Conservation (phyloP, 805 yeast species). For the Danielozyma ontarioensis region DNA sequence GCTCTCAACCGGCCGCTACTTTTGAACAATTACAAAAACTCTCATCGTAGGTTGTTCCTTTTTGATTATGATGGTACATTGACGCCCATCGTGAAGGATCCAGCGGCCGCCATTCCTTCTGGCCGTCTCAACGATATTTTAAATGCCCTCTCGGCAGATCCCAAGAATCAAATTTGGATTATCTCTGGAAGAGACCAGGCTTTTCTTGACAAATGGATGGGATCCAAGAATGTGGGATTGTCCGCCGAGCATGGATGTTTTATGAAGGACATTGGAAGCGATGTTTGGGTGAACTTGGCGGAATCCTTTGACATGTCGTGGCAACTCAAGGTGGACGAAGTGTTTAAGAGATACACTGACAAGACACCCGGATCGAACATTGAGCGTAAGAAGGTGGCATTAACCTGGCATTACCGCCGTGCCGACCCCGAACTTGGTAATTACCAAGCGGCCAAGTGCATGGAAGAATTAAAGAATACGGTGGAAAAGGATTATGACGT, state of each 20-base stretch:
- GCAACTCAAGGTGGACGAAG: constrained; percentile 77
- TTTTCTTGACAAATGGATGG: constrained; percentile 86
- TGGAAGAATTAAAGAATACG: constrained; percentile 54
- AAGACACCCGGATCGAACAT: constrained; percentile 86
- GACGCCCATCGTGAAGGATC: constrained; percentile 94
- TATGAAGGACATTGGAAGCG: constrained; percentile 63
- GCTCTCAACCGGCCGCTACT: constrained; percentile 70
- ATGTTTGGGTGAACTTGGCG: constrained; percentile 79
- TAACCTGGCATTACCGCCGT: constrained; percentile 97
- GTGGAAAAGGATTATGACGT: constrained; percentile 68
- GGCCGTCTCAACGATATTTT: constrained; percentile 59
- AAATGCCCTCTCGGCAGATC: constrained; percentile 61
- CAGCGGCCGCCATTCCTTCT: constrained; percentile 97
- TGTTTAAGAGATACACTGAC: constrained; percentile 71
- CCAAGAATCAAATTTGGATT: constrained; percentile 85
- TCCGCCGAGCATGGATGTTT: constrained; percentile 99
- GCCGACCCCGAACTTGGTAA: constrained; percentile 92
- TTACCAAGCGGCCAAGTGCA: constrained; percentile 74
- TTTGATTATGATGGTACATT: constrained; percentile 98
- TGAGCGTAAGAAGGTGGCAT: constrained; percentile 86
- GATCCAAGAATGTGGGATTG: constrained; percentile 66
- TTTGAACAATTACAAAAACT: constrained; percentile 50
- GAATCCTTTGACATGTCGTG: constrained; percentile 86
- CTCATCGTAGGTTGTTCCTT: constrained; percentile 70
- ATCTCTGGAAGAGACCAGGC: constrained; percentile 93